Conservation (phyloP, 257 asterid species). For the Solanum ossicruentum region DNA sequence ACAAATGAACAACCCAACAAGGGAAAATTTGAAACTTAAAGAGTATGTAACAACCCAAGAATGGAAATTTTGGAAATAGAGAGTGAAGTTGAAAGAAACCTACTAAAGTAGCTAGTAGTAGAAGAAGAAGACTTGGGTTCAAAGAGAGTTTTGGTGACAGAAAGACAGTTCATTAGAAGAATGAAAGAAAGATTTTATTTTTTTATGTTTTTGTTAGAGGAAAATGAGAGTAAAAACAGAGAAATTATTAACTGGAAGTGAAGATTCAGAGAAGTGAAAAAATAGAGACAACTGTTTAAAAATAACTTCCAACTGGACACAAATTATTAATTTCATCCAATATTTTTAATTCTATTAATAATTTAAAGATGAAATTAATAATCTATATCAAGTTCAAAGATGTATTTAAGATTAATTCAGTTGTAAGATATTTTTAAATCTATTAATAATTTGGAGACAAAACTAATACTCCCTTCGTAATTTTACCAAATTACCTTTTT, state of each 20-base stretch:
- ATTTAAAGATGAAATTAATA: too few species aligned
- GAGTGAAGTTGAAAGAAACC: slow-evolving; percentile 10
- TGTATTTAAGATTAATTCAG: too few species aligned
- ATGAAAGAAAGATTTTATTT: not conserved
- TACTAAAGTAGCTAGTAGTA: not conserved
- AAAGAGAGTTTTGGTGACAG: slow-evolving; percentile 37
- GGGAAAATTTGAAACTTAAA: slow-evolving; percentile 27
- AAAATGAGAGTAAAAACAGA: not conserved
- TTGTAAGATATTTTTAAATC: too few species aligned
- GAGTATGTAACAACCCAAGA: slow-evolving; percentile 29
- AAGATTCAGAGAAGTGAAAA: not conserved
- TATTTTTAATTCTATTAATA: too few species aligned
- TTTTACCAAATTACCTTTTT: too few species aligned
- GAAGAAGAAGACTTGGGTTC: slow-evolving; percentile 43
- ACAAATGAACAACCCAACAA: not conserved
- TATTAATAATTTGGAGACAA: too few species aligned
- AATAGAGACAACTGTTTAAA: too few species aligned
- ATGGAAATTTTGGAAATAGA: slow-evolving; percentile 14
- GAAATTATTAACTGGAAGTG: not conserved
- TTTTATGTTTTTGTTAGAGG: not conserved
- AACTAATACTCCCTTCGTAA: too few species aligned
- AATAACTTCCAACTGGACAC: rapidly evolving
- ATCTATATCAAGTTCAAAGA: too few species aligned
- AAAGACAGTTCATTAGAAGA: not conserved
- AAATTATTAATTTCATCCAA: too few species aligned